Evolutionary conservation across 2,329 filamentous ascomycete genomes (phyloP), one percentile per base, ranked within the genome.

Genomic region (Xylaria multiplex): DNA sequence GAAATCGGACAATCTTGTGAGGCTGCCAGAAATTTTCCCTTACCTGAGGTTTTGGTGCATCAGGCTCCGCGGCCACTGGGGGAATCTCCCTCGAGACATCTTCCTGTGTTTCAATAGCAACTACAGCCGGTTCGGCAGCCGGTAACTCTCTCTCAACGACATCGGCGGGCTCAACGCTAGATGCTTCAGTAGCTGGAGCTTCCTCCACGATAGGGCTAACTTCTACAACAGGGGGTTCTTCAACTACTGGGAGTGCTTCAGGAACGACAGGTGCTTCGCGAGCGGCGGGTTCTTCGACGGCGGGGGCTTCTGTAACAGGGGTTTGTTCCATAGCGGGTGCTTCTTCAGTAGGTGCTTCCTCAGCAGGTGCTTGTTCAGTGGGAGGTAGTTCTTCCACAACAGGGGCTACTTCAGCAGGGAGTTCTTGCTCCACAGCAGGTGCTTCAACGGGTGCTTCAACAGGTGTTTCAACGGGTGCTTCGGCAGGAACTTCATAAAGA

Each of bases 11-110:
- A 59, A 70, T 67, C 48, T 69, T 69, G 57, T 66, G 62, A 70
- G 68, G 69, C 49, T 70, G 68, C 68, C 68, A 70, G 69, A 67
- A 68, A 66, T 69, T 46, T 67, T 69, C 57, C 66, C 70, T 71
- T 71, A 71, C 70, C 70, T 71, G 68, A 69, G 61, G 48, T 62
- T 67, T 69, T 32, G 59, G 60, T 64, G 57, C 63, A 64, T 64
- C 64, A 59, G 61, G 65, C 65, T 69, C 68, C 54, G 49, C 53
- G 42, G 53, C 59, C 59, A 62, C 62, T 54, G 53, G 49, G 35
- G 55, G 40, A 13, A 64, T 56, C 49, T 67, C 62, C 40, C 54
- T 63, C 46, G 54, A 45, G 13, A 48, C 32, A 59, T 53, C 50
- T 22, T 59, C 52, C 42, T 60, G n/a, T 19, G 48, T 59, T 42